Evolutionary conservation across 805 yeast genomes (phyloP), one percentile per base, ranked within the genome.

Genomic region (Debaryomyces castellii): DNA sequence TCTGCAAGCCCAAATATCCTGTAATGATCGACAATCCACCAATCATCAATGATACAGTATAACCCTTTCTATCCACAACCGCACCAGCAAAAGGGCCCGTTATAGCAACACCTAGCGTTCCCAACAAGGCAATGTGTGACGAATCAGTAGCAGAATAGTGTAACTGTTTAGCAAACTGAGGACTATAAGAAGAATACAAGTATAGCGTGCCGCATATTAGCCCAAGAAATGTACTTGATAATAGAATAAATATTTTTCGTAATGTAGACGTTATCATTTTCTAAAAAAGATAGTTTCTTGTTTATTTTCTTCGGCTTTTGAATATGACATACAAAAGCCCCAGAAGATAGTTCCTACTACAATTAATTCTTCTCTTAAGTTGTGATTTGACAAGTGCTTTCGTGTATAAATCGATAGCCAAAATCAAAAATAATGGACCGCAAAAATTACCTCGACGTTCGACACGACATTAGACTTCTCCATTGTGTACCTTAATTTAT

Each of bases 121-220:
- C 95, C 6, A 77, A 60, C 56, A 85, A 76, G 2, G 89, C 91
- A 3, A 87, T 74, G 23, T 74, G 58, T 4, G 90, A 81, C 4
- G 87, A 72, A 43, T 83, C 77, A 0, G 87, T 73, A 2, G 87
- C 89, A 1, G 80, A 59, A 53, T 87, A 80, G 17, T 66, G 65
- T 43, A 87, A 72, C 42, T 73, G 71, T 23, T 62, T 63, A 1
- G 90, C 87, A 44, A 86, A 71, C 59, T 87, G 94, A 0, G 95
- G 92, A 32, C 89, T 84, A 60, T 81, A 87, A 0, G 89, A 87
- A 7, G 88, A 82, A 64, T 82, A 87, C 39, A 87, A 67, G 63
- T 87, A 87, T 55, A 85, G 68, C 1, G 94, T 87, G 1, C 95
- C 95, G 53, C 88, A 81, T 14, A 77, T 77, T 40, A 83, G 62